phyloP scores from a whole-genome alignment of 768 basidiomycete species.

The Mycena crocata region DNA sequence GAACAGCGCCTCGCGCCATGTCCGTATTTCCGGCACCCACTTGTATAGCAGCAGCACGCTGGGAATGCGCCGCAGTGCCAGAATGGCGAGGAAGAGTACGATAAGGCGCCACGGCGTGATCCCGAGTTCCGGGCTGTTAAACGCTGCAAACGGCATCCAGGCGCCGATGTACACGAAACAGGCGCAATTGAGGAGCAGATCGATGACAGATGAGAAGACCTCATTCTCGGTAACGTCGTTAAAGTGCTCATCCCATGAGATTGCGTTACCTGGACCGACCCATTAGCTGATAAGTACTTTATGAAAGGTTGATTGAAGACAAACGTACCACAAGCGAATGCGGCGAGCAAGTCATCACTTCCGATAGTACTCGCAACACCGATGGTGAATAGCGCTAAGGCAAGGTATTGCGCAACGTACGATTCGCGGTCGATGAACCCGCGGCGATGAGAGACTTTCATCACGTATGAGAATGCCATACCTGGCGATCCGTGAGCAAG shows the following conservation, averaged over 20 bases:
- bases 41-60: constrained; percentile 79
- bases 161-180: constrained; percentile 92
- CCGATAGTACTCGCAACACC: constrained; percentile 87
- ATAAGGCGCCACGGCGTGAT: constrained; percentile 79
- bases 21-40: constrained; percentile 88
- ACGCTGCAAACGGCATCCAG: constrained; percentile 78
- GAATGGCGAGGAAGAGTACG: constrained; percentile 72
- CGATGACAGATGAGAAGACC: constrained; percentile 90
- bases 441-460: constrained; percentile 74
- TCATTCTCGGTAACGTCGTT: constrained; percentile 86
- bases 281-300: not conserved
- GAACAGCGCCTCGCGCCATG: constrained; percentile 90
- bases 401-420: constrained; percentile 87
- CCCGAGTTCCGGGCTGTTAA: constrained; percentile 66
- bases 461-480: constrained; percentile 72
- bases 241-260: constrained; percentile 93
- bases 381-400: constrained; percentile 76
- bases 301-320: not conserved
- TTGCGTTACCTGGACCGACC: constrained; percentile 74
- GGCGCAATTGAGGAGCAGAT: constrained; percentile 84
- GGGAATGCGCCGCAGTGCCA: constrained; percentile 85
- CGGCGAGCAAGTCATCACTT: constrained; percentile 89
- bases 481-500: constrained; percentile 53
- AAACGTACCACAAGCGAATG: constrained; percentile 82
- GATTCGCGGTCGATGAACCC: constrained; percentile 85